Conservation (phyloP, 257 asterid species). For the Solanum pimpinellifolium region DNA sequence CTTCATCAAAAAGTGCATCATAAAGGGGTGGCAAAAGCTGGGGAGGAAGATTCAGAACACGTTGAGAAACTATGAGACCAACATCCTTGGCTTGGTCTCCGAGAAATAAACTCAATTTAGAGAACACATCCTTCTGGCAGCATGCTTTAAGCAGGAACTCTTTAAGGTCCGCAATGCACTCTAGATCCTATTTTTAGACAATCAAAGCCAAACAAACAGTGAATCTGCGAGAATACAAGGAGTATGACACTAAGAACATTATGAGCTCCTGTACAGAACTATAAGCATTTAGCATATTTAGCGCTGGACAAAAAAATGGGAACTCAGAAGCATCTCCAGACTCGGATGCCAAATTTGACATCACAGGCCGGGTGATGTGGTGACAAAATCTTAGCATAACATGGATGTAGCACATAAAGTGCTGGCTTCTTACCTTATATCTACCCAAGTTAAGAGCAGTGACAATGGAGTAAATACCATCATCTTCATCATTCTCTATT, state of each 20-base stretch:
- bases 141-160: constrained; percentile 53
- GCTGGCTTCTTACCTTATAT: constrained; percentile 48
- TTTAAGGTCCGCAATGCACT: constrained; percentile 47
- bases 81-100: constrained; percentile 32
- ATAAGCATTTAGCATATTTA: not conserved
- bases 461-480: constrained; percentile 59
- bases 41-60: constrained; percentile 87
- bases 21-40: constrained; percentile 91
- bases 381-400: not conserved
- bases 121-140: constrained; percentile 19
- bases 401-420: not conserved
- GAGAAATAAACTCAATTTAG: constrained; percentile 37
- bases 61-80: constrained; percentile 79
- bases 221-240: not conserved
- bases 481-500: constrained; percentile 77
- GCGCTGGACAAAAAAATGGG: not conserved
- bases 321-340: not conserved
- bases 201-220: not conserved
- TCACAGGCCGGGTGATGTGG: not conserved
- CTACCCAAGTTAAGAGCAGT: constrained; percentile 71
- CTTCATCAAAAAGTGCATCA: constrained; percentile 80
- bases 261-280: not conserved
- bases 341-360: not conserved
- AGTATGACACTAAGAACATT: not conserved
- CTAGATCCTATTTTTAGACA: constrained; percentile 23